A percentile compares a stretch with the other conserved stretches of the same genome.
Evolutionary conservation across 176 grass and related monocot species (phyloP).

Genomic region (bread wheat (Triticum aestivum)): DNA sequence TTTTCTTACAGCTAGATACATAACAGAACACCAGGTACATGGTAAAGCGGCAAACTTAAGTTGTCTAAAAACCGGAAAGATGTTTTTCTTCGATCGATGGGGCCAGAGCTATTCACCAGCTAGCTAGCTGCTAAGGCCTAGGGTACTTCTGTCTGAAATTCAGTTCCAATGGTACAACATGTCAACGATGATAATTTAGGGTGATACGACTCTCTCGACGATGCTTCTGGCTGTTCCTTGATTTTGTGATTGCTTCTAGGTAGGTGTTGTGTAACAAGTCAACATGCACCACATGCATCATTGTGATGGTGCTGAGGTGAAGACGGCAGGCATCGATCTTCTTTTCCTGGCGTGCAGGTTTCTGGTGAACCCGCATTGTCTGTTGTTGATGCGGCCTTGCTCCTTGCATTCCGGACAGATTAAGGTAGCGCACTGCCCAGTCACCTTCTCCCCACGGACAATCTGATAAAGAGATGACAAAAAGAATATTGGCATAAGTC

Average conservation of each 20-base stretch:
- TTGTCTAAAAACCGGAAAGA: constrained; percentile 8
- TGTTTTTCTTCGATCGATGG: background rate
- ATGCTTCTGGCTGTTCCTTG: background rate
- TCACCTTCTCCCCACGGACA: constrained; percentile 43
- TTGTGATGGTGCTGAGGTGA: background rate
- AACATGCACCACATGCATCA: background rate
- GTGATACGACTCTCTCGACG: background rate
- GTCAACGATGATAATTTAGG: constrained; percentile 9
- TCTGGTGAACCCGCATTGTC: constrained; percentile 36
- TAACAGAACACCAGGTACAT: constrained; percentile 23
- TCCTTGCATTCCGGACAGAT: constrained; percentile 11
- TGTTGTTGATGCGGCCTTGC: background rate
- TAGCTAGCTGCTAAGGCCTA: constrained; percentile 15
- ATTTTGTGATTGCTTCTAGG: background rate
- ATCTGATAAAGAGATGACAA: constrained; percentile 25
- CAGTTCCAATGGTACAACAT: constrained; percentile 28
- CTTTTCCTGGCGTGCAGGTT: constrained; percentile 19
- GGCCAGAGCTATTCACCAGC: constrained; percentile 9
- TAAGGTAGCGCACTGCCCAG: background rate
- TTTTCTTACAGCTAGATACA: constrained; percentile 37
- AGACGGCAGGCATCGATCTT: background rate
- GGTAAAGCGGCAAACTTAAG: background rate
- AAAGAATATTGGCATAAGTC: constrained; percentile 8
- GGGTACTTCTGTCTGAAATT: background rate
- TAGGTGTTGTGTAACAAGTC: background rate